phyloP scores from a whole-genome alignment of 1,139 yeast genomes.

The Blastobotrys apis region DNA sequence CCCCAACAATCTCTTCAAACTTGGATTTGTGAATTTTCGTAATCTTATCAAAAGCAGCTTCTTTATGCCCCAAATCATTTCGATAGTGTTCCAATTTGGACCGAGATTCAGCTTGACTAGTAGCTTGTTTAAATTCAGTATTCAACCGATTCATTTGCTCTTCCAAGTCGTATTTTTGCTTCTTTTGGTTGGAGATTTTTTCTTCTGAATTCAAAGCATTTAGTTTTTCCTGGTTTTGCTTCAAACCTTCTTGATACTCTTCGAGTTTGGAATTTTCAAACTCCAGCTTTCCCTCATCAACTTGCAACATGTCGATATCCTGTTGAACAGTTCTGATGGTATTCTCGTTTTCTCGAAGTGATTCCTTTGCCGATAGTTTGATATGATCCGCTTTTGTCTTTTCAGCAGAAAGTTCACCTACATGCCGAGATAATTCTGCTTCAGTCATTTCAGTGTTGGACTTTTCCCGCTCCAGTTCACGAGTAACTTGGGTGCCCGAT shows the following conservation, averaged over 20 bases:
- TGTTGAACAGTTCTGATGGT: constrained; percentile 38
- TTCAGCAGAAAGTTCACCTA: constrained; percentile 37
- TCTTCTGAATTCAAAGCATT: constrained; percentile 35
- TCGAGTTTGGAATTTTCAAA: constrained; percentile 39
- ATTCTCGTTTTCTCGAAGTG: constrained; percentile 33
- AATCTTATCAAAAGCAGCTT: constrained; percentile 26
- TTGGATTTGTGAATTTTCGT: not conserved
- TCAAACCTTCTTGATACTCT: constrained; percentile 33
- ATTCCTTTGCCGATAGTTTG: constrained; percentile 38
- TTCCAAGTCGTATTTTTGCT: constrained; percentile 45
- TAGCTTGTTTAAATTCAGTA: constrained; percentile 47
- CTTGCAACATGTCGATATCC: constrained; percentile 38
- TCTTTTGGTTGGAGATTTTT: constrained; percentile 42
- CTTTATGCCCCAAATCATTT: constrained; percentile 37
- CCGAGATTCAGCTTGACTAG: constrained; percentile 55
- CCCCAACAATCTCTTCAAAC: constrained; percentile 8
- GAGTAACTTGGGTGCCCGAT: constrained; percentile 15
- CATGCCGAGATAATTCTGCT: constrained; percentile 25
- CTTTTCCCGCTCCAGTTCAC: constrained; percentile 7
- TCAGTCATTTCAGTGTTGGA: constrained; percentile 6
- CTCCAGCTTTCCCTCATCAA: constrained; percentile 43
- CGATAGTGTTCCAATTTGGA: constrained; percentile 48
- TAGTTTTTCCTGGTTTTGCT: constrained; percentile 7
- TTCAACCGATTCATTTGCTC: constrained; percentile 52
- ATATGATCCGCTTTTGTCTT: constrained; percentile 44